A percentile compares a stretch with the other conserved stretches of the same genome.
These are phyloP conservation scores for Santalum album DNA, from an alignment of 164 flowering plant genomes.

Conservation along the genomic window DNA sequence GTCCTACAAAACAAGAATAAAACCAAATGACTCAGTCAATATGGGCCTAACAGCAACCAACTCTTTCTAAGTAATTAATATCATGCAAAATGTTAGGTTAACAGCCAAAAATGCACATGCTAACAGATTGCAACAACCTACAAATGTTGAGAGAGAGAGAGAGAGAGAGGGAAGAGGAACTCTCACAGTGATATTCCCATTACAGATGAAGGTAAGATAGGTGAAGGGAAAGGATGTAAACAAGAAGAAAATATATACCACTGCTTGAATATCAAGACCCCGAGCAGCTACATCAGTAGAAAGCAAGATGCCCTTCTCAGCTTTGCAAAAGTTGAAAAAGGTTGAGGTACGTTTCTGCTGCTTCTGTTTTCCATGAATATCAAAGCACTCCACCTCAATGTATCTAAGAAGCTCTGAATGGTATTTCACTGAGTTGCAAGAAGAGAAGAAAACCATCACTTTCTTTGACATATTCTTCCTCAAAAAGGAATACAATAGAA, in stretches of 20 bases:
- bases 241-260: constrained; percentile 35
- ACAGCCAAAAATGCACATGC: no score
- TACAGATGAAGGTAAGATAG: no score
- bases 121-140: no score
- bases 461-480: constrained; percentile 78
- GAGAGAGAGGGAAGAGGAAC: neutral
- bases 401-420: constrained; percentile 83
- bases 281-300: constrained; percentile 99
- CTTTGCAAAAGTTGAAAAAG: constrained; percentile 77
- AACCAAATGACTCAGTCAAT: neutral
- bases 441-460: constrained; percentile 96
- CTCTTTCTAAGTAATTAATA: no score
- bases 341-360: constrained; percentile 79
- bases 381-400: constrained; percentile 59
- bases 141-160: no score
- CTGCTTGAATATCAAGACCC: constrained; percentile 89
- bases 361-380: constrained; percentile 90
- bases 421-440: constrained; percentile 86
- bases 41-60: no score
- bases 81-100: no score
- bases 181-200: neutral
- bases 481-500: constrained; percentile 74
- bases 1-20: constrained; percentile 41
- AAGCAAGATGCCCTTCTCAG: constrained; percentile 77
- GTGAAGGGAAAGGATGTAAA: neutral